These are phyloP conservation scores for Colletotrichum sublineola DNA, from an alignment of 2,329 filamentous ascomycete species.

Conservation along the genomic window DNA sequence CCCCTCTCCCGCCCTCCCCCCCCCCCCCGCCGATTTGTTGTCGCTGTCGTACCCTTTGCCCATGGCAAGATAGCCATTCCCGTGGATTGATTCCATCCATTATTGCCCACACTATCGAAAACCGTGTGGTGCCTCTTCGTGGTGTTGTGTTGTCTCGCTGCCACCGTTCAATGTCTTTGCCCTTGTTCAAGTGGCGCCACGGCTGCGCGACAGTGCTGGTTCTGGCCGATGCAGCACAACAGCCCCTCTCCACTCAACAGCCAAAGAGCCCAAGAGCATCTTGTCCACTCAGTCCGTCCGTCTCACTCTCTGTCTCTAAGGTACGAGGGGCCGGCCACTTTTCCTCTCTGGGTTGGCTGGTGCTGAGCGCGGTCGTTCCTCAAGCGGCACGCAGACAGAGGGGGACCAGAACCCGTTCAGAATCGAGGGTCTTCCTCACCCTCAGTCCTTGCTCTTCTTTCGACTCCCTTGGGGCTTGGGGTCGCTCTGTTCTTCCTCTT, in stretches of 20 bases:
- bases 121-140: constrained; percentile 1
- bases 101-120: constrained; percentile 20
- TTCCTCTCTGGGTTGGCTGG: constrained; percentile 9
- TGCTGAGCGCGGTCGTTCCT: neutral
- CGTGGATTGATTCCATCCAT: neutral
- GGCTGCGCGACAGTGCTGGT: constrained; percentile 20
- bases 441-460: neutral
- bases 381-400: neutral
- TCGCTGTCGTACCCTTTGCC: constrained; percentile 13
- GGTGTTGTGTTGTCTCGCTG: constrained; percentile 19
- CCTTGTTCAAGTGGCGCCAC: constrained; percentile 34
- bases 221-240: constrained; percentile 18
- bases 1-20: constrained; percentile 8
- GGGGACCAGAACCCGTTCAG: neutral
- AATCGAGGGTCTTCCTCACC: neutral
- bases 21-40: constrained; percentile 9
- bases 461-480: neutral
- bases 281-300: neutral
- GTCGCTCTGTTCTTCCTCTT: neutral
- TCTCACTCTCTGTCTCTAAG: constrained; percentile 13
- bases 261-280: neutral
- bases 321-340: neutral
- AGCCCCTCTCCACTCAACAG: constrained; percentile 12
- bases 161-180: constrained; percentile 20
- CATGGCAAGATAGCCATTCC: constrained; percentile 5